phyloP scores from a whole-genome alignment of 768 basidiomycete genomes.

The Chalciporus sphaerocephalus region DNA sequence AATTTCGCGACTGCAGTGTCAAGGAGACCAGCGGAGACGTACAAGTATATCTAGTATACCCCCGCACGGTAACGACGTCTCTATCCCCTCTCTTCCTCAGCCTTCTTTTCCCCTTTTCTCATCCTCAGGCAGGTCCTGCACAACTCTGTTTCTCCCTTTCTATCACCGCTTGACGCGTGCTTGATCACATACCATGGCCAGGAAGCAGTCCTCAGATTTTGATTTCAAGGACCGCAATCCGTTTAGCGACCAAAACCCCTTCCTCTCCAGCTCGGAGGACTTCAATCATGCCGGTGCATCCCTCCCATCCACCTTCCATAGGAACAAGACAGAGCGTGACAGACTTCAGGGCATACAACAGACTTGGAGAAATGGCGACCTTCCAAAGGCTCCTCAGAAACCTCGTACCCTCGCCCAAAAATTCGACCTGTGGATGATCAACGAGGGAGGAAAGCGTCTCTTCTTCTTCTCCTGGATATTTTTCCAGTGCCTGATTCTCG shows the following conservation, averaged over 20 bases:
- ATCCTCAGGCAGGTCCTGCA: constrained; percentile 28
- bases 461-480: constrained; percentile 81
- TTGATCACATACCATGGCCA: constrained; percentile 24
- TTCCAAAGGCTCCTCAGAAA: constrained; percentile 30
- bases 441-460: constrained; percentile 76
- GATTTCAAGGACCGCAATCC: constrained; percentile 62
- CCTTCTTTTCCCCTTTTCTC: constrained; percentile 5
- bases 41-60: no score
- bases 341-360: constrained; percentile 84
- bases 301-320: constrained; percentile 51
- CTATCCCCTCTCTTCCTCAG: neutral
- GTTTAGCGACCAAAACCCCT: constrained; percentile 50
- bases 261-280: constrained; percentile 30
- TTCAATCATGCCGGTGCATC: constrained; percentile 25
- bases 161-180: constrained; percentile 16
- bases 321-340: constrained; percentile 82
- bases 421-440: constrained; percentile 85
- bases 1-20: constrained; percentile 6
- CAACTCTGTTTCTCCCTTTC: neutral
- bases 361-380: constrained; percentile 37
- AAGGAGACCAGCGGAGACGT: constrained; percentile 1
- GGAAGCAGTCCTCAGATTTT: constrained; percentile 55
- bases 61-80: constrained; percentile 1
- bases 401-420: constrained; percentile 42
- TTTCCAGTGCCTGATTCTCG: constrained; percentile 73